Evolutionary conservation across 306 rosid species (phyloP).

Genomic region (Acacia acuminata): DNA sequence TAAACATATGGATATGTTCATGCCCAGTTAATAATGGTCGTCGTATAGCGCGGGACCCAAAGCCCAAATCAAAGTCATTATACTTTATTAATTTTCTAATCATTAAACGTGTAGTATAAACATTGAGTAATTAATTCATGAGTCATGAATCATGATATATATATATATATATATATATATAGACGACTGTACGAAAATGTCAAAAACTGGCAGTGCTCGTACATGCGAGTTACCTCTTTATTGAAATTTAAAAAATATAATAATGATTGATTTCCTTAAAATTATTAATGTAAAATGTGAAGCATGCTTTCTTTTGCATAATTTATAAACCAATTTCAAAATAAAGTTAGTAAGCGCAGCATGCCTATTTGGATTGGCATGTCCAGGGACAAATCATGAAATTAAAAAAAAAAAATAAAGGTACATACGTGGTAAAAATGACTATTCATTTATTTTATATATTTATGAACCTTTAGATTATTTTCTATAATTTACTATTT

Average conservation of each 20-base stretch:
- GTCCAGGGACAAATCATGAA: neutral
- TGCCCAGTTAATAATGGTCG: neutral
- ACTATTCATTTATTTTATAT: neutral
- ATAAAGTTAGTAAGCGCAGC: neutral
- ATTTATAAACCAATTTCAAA: neutral
- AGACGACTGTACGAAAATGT: too few relatives aligned
- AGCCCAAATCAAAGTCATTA: neutral
- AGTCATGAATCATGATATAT: neutral
- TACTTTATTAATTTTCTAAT: neutral
- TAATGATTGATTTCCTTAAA: too few relatives aligned
- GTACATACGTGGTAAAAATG: neutral
- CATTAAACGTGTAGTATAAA: neutral
- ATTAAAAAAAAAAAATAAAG: neutral
- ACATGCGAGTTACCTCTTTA: neutral
- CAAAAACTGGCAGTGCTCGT: neutral
- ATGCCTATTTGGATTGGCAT: neutral
- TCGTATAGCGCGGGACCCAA: neutral
- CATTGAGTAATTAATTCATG: neutral
- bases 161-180: too few relatives aligned
- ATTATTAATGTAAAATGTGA: neutral
- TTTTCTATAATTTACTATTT: too few relatives aligned
- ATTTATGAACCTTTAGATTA: too few relatives aligned
- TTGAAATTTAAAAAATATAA: too few relatives aligned
- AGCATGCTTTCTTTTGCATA: neutral
- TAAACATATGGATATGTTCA: neutral